A percentile compares a stretch with the other conserved stretches of the same genome.
phyloP scores from a whole-genome alignment of 176 grass and related monocot species.

The Hsuehochloa calcarea region DNA sequence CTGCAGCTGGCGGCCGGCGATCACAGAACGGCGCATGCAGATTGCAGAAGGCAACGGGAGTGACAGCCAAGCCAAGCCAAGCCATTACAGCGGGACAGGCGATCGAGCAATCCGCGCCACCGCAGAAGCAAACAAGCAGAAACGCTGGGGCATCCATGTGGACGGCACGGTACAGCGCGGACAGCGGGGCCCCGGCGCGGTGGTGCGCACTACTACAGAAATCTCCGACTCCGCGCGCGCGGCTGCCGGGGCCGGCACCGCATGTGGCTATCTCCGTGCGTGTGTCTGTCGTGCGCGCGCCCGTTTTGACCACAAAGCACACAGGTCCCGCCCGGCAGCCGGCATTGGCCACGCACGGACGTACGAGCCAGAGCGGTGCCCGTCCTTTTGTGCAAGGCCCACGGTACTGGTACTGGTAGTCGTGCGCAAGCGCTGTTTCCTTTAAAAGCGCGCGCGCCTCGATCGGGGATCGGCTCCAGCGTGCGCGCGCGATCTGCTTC shows the following conservation, averaged over 20 bases:
- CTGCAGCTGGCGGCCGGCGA: not conserved
- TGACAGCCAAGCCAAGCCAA: not conserved
- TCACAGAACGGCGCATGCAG: not conserved
- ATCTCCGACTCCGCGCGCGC: conserved; percentile 12
- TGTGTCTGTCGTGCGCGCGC: not conserved
- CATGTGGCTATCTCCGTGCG: not conserved
- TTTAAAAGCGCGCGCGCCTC: not conserved
- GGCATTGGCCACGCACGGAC: not conserved
- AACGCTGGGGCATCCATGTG: conserved; percentile 3
- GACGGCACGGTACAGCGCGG: conserved; percentile 20
- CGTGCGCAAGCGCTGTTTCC: not conserved
- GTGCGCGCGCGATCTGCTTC: not conserved
- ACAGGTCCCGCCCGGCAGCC: not conserved
- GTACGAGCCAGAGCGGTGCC: not conserved
- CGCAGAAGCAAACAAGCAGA: not conserved
- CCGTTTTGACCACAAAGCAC: not conserved
- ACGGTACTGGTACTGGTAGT: not conserved
- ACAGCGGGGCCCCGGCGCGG: not conserved
- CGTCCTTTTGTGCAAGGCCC: not conserved
- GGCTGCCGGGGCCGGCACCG: not conserved
- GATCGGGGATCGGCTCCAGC: not conserved
- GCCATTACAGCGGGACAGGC: not conserved
- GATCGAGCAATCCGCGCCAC: not conserved
- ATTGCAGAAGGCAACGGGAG: not conserved
- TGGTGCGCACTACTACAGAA: not conserved